A percentile compares a stretch with the other conserved stretches of the same genome.
These are phyloP conservation scores for Fraxinus sp. DNA, from an alignment of 305 asterid genomes.

Conservation along the genomic window DNA sequence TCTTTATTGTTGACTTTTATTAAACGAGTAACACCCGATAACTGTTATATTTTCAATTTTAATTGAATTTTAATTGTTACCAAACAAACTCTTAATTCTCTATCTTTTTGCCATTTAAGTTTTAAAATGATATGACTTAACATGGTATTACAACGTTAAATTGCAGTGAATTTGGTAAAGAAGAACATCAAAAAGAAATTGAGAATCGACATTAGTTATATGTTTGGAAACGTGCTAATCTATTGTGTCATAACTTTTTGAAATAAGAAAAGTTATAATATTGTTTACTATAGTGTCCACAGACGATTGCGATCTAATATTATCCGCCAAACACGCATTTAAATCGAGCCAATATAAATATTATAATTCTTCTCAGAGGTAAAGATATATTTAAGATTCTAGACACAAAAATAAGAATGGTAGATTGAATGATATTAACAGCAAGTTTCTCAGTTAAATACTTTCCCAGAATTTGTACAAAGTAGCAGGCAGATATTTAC, in stretches of 20 bases:
- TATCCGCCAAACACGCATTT: not conserved
- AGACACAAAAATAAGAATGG: slow-evolving; percentile 25
- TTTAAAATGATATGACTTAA: not conserved
- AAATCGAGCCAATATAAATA: not conserved
- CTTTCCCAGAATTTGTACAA: slow-evolving; percentile 27
- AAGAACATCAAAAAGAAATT: not conserved
- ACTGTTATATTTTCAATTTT: too few species aligned
- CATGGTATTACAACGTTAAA: not conserved
- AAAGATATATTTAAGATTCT: not conserved
- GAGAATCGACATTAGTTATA: not conserved
- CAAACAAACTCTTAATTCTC: too few species aligned
- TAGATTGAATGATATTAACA: slow-evolving; percentile 30
- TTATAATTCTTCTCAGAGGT: not conserved
- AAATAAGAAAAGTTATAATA: too few species aligned
- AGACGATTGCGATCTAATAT: not conserved
- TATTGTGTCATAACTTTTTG: too few species aligned
- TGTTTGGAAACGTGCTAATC: not conserved
- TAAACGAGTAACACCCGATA: too few species aligned
- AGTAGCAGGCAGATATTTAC: slow-evolving; percentile 38
- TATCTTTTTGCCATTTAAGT: too few species aligned
- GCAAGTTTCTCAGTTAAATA: slow-evolving; percentile 9
- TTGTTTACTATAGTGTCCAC: not conserved
- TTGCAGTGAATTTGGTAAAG: too few species aligned
- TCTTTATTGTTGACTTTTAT: too few species aligned
- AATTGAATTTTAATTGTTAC: too few species aligned